Base-by-base conservation (phyloP, 768 basidiomycete genomes). In the Neoboletus subvelutipes region DNA sequence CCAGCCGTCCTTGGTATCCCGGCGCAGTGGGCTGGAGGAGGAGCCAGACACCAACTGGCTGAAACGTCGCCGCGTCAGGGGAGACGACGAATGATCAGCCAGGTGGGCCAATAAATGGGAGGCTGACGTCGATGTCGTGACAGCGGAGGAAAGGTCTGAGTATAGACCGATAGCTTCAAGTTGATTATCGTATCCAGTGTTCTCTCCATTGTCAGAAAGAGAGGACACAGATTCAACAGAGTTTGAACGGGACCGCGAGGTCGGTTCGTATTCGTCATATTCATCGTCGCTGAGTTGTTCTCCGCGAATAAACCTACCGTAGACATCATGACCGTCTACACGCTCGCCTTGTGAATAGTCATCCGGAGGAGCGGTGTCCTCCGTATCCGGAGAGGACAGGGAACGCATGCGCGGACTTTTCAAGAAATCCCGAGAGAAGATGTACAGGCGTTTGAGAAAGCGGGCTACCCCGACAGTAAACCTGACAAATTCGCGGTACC, bases 301-400 rank as follows among this genome's bases (percentile, higher is more conserved):
- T 12, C 85, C 88, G 17, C 79, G 75, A 58, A 88, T 71, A 62
- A 90, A 89, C 33, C 80, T 75, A 56, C 72, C 69, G 66, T 88
- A 88, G 2, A 80, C 55, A 37, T 77, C 76, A 28, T 65, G 71
- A 5, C 77, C 76, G 24, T 61, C 73, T 43, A 58, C 59, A n/a
- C 61, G 64, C 26, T 37, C 61, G 33, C 26, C 37, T 28, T 56
- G 59, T 13, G 20, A 20, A 47, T 45, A 48, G 42, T 54, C 63
- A 50, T 54, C 58, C 42, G n/a, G 39, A 29, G 33, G 24, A 52
- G 28, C 39, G 24, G 31, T 39, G 52, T 57, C 59, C 48, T 50
- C 59, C 20, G 28, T 41, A 31, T 41, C 61, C 52, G 40, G 31
- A 29, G 59, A 56, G 20, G 39, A 53, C 28, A 7, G 48, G 37